Evolutionary conservation across 164 flowering plant species (phyloP), one percentile per base, ranked within the genome.

Genomic region (Dillenia turbinata): DNA sequence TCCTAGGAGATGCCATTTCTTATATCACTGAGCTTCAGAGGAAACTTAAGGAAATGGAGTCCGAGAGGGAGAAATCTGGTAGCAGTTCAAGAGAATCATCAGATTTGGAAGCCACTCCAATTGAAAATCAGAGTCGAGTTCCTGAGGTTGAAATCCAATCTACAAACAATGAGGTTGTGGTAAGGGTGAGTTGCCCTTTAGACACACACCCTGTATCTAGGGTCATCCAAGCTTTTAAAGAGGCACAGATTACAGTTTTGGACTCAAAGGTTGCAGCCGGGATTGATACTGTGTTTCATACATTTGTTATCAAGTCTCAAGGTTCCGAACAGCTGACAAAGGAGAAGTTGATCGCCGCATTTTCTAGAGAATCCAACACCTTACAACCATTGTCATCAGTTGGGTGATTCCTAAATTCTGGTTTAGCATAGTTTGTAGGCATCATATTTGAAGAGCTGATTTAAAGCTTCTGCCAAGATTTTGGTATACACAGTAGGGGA

Each of bases 311-410:
- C 60, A 91, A 85, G 70, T 78, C 90, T 63, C 80, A 73, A 54
- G 91, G 88, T 51, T 59, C 85, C 0, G 93, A 84, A 56, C 83
- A 77, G 69, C 54, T 94, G 63, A 85, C 91, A 0, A 89, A 81
- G 82, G 99, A 91, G 54, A 89, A 81, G 73, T 66, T 94, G 73
- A 70, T 76, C 11, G 86, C 89, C 9, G 86, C 90, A 61, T 71
- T 90, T 59, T 76, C 85, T 40, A 72, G 57, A 10, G 79, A 83
- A 52, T 66, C 80, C 49, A 81, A 62, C 54, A 66, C 72, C 47
- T 68, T 64, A 51, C 68, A 72, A 62, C 57, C 71, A 22, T 66
- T 73, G 56, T 70, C 72, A 46, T 59, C 74, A 12, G 49, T 60
- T 51, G 71, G 77, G 52, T 69, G 63, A 65, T 44, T 44, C 74